These are phyloP conservation scores for Geosmithia flava DNA, from an alignment of 2,329 filamentous ascomycete species.

Conservation along the genomic window DNA sequence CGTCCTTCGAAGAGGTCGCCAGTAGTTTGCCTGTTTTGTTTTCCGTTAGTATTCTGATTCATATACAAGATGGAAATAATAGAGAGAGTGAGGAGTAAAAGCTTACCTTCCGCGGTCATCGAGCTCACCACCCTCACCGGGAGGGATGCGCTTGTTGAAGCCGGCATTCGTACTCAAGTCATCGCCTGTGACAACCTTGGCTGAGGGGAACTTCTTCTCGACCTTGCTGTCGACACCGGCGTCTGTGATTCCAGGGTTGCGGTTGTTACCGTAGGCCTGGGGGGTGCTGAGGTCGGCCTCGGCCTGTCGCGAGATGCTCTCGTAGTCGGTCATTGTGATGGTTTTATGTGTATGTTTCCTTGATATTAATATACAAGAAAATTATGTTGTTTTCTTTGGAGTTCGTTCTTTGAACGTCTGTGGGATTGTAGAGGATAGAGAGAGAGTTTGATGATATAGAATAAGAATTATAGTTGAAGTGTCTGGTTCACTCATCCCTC, in stretches of 20 bases:
- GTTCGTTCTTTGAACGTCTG: not conserved
- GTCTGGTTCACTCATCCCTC: too few relatives aligned
- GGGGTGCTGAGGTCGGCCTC: conserved; percentile 35
- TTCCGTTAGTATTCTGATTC: too few relatives aligned
- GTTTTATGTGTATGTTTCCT: not conserved
- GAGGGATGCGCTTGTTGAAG: conserved; percentile 32
- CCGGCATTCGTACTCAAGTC: conserved; percentile 31
- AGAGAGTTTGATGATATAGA: too few relatives aligned
- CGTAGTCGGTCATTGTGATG: conserved; percentile 18
- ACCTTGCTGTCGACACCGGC: conserved; percentile 27
- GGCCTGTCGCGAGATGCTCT: conserved; percentile 29
- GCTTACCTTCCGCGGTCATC: conserved; percentile 31
- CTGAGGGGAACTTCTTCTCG: conserved; percentile 25
- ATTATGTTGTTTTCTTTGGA: not conserved
- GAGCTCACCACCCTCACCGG: conserved; percentile 28
- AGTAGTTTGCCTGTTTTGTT: conserved; percentile 24
- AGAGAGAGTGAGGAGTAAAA: not conserved
- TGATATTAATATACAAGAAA: not conserved
- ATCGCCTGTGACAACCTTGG: conserved; percentile 23
- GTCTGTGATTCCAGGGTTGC: conserved; percentile 23
- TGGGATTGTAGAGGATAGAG: too few relatives aligned
- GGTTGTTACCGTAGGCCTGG: conserved; percentile 30
- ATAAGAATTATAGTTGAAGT: too few relatives aligned
- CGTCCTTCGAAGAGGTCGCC: conserved; percentile 29
- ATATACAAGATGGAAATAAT: too few relatives aligned